Evolutionary conservation across 345 rosid genomes (phyloP).

Genomic region (Eucalyptus paniculata): DNA sequence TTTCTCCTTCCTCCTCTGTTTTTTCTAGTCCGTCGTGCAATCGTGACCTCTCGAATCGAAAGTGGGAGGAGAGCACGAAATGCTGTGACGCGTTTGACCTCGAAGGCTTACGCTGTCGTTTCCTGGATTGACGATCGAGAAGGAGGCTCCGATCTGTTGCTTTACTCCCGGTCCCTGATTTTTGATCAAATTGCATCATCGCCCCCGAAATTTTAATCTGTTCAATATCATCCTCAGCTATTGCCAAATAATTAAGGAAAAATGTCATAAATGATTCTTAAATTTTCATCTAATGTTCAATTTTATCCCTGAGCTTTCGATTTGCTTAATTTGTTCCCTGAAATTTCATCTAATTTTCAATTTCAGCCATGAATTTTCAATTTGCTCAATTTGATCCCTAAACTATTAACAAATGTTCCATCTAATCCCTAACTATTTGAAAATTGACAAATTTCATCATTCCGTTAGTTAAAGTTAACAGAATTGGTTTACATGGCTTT

Average conservation of each 20-base stretch:
- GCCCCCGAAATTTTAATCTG: not conserved
- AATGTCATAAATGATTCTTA: too few relatives aligned
- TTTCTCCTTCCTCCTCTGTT: not conserved
- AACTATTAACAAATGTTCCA: too few relatives aligned
- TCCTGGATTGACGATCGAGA: not conserved
- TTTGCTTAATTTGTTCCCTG: fast-evolving
- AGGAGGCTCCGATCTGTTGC: not conserved
- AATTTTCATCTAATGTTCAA: too few relatives aligned
- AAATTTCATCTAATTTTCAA: too few relatives aligned
- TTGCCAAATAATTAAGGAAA: not conserved
- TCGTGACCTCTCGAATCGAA: not conserved
- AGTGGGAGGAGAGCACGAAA: not conserved
- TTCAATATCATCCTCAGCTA: fast-evolving
- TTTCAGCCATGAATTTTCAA: too few relatives aligned
- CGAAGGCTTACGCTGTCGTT: not conserved
- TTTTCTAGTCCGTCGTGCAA: not conserved
- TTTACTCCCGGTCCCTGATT: not conserved
- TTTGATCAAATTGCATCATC: too few relatives aligned
- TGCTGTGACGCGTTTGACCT: not conserved
- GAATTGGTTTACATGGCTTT: too few relatives aligned
- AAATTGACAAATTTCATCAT: too few relatives aligned
- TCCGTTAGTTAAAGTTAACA: too few relatives aligned
- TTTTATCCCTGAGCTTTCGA: fast-evolving
- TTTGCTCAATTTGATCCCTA: too few relatives aligned
- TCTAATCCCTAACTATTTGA: too few relatives aligned